Evolutionary conservation across 2,329 filamentous ascomycete species (phyloP), one percentile per base, ranked within the genome.

Genomic region (Colletotrichum tofieldiae): DNA sequence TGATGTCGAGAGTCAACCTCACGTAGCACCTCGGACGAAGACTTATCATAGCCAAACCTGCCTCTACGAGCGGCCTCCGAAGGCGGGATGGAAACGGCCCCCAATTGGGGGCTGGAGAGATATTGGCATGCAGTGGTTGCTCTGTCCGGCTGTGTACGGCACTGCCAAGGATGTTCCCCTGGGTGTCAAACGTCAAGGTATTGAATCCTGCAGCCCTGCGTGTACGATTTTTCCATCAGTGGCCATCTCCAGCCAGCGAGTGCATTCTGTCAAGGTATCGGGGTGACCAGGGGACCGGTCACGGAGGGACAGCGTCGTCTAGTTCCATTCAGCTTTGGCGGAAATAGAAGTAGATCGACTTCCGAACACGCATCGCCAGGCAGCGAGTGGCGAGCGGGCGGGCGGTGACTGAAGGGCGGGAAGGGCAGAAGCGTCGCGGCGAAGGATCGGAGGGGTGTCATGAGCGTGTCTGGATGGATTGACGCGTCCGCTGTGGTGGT

Each of bases 401-500:
- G 41, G 52, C 60, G 41, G 35, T 18, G 35, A 23, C 64, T 35
- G 56, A 20, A 64, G 29, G 51, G 7, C 2, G 26, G 51, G 4
- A 29, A 18, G 5, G 32, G 14, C 1, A 56, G 43, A 54, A 65
- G 55, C 23, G 65, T 60, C 59, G 23, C 49, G 54, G 45, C 39
- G 59, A 54, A 69, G 60, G 69, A 64, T 69, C 52, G 20, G 29
- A 54, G 51, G 65, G 37, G 16, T 29, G 43, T 37, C 56, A 39
- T 37, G 43, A 23, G 45, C 39, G 41, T 71, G 51, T 49, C n/a
- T 39, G 51, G 51, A 54, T 23, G 43, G 29, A 37, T 68, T 72
- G 69, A 64, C 65, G 59, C 59, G 69, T 69, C 29, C 23, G 37
- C 18, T 58, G 55, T 49, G 63, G 67, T 71, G 49, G 23, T 29